Conservation (phyloP, 1,284 basidiomycete species). For the Ustilago hordei region DNA sequence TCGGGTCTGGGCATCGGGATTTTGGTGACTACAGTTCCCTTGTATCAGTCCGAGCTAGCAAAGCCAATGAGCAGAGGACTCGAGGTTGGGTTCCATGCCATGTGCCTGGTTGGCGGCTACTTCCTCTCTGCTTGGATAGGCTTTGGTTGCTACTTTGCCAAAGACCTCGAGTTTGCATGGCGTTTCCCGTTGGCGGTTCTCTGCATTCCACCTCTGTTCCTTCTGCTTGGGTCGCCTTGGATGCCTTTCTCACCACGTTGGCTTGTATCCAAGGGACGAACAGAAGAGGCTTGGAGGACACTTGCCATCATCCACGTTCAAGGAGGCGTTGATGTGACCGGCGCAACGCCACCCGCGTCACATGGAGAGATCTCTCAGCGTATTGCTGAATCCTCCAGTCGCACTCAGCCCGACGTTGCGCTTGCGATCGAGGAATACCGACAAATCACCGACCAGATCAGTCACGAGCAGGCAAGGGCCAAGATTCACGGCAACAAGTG, state of each 20-base stretch:
- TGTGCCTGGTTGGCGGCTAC: constrained; percentile 1
- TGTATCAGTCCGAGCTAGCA: constrained; percentile 3
- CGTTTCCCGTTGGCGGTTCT: constrained; percentile 1
- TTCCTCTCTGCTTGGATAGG: constrained; percentile 5
- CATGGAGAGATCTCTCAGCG: not conserved
- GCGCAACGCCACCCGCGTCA: not conserved
- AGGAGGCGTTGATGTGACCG: not conserved
- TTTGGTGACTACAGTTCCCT: not conserved
- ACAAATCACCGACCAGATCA: constrained; percentile 4
- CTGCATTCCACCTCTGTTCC: not conserved
- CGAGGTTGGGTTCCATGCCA: constrained; percentile 4
- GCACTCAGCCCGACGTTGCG: constrained; percentile 1
- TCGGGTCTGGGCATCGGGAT: constrained; percentile 5
- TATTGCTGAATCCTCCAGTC: constrained; percentile 1
- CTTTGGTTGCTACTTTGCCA: constrained; percentile 1
- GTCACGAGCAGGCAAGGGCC: not conserved
- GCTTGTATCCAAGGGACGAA: not conserved
- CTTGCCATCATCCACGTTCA: not conserved
- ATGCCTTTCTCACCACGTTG: constrained; percentile 5
- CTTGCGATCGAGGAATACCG: constrained; percentile 3
- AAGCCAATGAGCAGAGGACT: constrained; percentile 7
- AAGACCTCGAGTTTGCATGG: constrained; percentile 8
- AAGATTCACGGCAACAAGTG: constrained; percentile 4
- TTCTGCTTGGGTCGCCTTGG: not conserved
- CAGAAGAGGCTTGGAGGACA: constrained; percentile 3